These are phyloP conservation scores for Aspergillus arachidicola DNA, from an alignment of 2,329 filamentous ascomycete species.

Conservation along the genomic window DNA sequence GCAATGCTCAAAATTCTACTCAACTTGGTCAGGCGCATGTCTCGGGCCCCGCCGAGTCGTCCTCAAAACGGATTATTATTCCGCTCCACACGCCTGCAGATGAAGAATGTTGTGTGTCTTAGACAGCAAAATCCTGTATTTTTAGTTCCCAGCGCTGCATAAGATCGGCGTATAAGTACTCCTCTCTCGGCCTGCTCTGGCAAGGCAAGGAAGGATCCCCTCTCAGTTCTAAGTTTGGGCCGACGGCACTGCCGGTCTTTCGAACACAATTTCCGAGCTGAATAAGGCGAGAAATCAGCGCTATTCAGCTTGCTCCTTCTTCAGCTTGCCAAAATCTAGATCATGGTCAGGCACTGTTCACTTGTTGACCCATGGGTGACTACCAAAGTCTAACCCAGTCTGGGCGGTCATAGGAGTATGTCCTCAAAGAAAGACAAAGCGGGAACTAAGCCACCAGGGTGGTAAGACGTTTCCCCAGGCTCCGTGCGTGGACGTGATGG, in stretches of 20 bases:
- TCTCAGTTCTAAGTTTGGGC: neutral
- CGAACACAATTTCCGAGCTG: neutral
- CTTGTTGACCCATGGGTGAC: neutral
- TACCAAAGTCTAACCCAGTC: neutral
- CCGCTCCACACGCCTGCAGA: neutral
- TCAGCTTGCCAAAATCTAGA: neutral
- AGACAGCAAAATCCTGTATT: neutral
- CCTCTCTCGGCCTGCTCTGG: neutral
- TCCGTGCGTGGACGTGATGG: neutral
- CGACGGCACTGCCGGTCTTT: neutral
- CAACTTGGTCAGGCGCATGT: neutral
- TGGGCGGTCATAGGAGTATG: neutral
- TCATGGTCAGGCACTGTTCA: neutral
- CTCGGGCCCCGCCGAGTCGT: neutral
- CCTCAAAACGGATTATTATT: conserved; percentile 1
- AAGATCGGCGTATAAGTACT: neutral
- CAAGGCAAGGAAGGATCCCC: neutral
- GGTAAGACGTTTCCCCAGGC: neutral
- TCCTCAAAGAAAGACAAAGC: conserved; percentile 4
- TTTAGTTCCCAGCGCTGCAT: conserved; percentile 1
- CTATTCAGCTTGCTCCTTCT: neutral
- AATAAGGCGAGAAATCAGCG: neutral
- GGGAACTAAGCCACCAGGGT: neutral
- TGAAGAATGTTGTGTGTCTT: conserved; percentile 1
- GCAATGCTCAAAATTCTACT: neutral